Evolutionary conservation across 495 filamentous ascomycete genomes (phyloP).

Genomic region (Aspergillus mulundensis): DNA sequence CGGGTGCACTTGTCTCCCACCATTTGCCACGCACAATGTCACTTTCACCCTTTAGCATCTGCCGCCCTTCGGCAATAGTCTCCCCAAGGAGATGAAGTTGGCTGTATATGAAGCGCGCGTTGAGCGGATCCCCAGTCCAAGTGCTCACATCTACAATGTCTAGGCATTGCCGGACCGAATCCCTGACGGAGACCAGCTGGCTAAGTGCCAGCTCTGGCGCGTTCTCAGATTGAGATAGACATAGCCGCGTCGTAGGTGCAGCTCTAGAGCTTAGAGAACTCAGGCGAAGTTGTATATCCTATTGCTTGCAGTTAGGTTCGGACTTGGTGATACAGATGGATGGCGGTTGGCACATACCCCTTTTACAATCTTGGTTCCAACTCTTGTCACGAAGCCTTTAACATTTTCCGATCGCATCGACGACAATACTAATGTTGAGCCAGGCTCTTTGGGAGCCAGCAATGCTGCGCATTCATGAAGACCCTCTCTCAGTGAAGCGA

Average conservation of each 20-base stretch:
- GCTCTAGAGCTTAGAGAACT: slow-evolving; percentile 44
- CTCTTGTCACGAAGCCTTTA: slow-evolving; percentile 84
- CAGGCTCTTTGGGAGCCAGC: slow-evolving; percentile 74
- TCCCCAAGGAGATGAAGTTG: slow-evolving; percentile 75
- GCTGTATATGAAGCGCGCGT: slow-evolving; percentile 67
- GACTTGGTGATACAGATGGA: background rate
- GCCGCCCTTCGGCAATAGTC: slow-evolving; percentile 65
- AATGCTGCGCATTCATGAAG: slow-evolving; percentile 85
- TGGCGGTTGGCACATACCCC: slow-evolving; percentile 51
- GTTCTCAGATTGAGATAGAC: slow-evolving; percentile 44
- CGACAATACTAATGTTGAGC: slow-evolving; percentile 81
- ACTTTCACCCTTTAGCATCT: slow-evolving; percentile 44
- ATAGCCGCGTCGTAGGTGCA: slow-evolving; percentile 49
- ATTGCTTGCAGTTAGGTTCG: slow-evolving; percentile 3
- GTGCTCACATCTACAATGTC: slow-evolving; percentile 75
- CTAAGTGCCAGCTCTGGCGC: slow-evolving; percentile 56
- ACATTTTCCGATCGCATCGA: slow-evolving; percentile 84
- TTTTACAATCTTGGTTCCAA: slow-evolving; percentile 72
- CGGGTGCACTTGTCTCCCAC: slow-evolving; percentile 53
- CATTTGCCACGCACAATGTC: slow-evolving; percentile 51
- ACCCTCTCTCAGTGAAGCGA: slow-evolving; percentile 73
- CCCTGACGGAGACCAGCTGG: slow-evolving; percentile 65
- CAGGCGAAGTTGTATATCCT: slow-evolving; percentile 51
- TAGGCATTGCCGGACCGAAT: slow-evolving; percentile 71
- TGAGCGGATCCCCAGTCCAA: slow-evolving; percentile 56